These are phyloP conservation scores for Sugiyamaella marilandica DNA, from an alignment of 805 yeast genomes.

Conservation along the genomic window DNA sequence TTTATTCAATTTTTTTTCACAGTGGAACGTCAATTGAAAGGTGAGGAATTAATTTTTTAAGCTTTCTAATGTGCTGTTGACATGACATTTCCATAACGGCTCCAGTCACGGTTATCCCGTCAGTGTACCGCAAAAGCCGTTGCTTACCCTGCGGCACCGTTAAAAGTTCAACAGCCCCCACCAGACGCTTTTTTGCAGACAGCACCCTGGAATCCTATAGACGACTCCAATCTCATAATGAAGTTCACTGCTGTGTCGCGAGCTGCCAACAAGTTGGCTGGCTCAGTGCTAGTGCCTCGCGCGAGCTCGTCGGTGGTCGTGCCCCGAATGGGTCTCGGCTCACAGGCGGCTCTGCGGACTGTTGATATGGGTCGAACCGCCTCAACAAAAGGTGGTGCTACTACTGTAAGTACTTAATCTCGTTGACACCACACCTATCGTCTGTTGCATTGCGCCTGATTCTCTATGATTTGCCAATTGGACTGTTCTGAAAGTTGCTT, in stretches of 20 bases:
- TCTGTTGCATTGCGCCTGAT: not conserved
- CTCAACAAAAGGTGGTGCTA: constrained; percentile 30
- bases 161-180: not conserved
- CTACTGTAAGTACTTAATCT: constrained; percentile 24
- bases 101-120: not conserved
- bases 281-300: constrained; percentile 9
- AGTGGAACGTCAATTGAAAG: too few relatives aligned
- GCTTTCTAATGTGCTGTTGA: too few relatives aligned
- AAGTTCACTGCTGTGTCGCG: constrained; percentile 13
- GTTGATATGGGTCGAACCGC: constrained; percentile 25
- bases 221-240: constrained; percentile 4
- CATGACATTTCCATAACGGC: too few relatives aligned
- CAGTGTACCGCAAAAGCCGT: too few relatives aligned
- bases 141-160: not conserved
- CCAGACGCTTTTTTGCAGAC: not conserved
- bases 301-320: constrained; percentile 5
- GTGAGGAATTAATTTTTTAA: too few relatives aligned
- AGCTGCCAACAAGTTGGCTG: constrained; percentile 8
- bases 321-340: constrained; percentile 13
- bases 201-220: not conserved
- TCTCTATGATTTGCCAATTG: not conserved
- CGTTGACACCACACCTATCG: not conserved
- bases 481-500: not conserved
- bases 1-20: not conserved
- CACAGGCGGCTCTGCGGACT: constrained; percentile 30